Base-by-base conservation (phyloP, 768 basidiomycete genomes). In the Coprinopsis cinerea region DNA sequence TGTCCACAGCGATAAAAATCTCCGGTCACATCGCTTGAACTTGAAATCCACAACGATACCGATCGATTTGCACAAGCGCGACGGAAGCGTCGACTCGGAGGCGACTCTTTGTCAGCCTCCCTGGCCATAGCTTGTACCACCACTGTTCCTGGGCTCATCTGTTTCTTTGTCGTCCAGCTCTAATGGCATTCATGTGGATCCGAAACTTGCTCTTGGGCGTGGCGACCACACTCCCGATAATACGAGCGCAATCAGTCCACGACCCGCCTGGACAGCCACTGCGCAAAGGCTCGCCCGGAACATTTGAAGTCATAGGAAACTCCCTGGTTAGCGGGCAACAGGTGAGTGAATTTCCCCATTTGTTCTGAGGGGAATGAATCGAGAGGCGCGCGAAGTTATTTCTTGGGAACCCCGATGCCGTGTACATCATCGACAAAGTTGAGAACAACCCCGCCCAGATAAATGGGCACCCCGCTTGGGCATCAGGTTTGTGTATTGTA, bases 321-420 rank as follows among this genome's bases (percentile, higher is more conserved):
- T 81, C 79, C 44, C 74, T 84, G 23, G 84, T 81, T 48, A 84
- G 79, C 60, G 84, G 82, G 7, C 85, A 89, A 59, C 85, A 87
- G 71, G 82, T 83, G 53, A 37, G 68, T 52, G 43, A 22, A 46
- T 51, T 32, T 37, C 18, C 49, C 14, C 28, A 13, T 13, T 25
- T 24, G 13, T 26, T 23, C 18, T 34, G 11, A 10, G n/a, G n/a
- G n/a, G n/a, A n/a, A n/a, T n/a, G n/a, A n/a, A n/a, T n/a, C n/a
- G n/a, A n/a, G n/a, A n/a, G n/a, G n/a, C 1, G 11, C 35, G 11
- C 9, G 15, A 23, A 79, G 77, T 57, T 77, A 50, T 79, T 79
- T 56, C 59, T 79, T 20, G 77, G 75, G 17, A 71, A 65, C 4
- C 53, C 59, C 17, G 67, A 74, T 50, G 74, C 66, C 47, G 68